phyloP scores from a whole-genome alignment of 192 early-diverging fungal species.

The Coemansia sp. region DNA sequence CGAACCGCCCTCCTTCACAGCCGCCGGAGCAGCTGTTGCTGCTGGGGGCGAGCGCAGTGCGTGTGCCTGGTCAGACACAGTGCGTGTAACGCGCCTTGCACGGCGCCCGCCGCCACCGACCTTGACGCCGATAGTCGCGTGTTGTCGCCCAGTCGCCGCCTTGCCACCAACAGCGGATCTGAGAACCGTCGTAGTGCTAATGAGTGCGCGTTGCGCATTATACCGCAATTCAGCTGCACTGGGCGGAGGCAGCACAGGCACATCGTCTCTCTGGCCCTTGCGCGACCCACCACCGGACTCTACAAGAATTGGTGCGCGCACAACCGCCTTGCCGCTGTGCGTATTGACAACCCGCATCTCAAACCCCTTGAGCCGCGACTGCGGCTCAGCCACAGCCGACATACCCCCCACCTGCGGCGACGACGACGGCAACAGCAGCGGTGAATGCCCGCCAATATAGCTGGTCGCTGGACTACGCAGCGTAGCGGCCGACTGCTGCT shows the following conservation, averaged over 20 bases:
- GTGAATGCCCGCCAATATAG: background rate
- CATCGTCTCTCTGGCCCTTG: background rate
- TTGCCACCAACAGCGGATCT: slow-evolving; percentile 19
- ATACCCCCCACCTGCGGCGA: background rate
- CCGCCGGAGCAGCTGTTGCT: background rate
- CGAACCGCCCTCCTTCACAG: background rate
- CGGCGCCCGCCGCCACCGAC: background rate
- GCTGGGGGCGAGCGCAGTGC: background rate
- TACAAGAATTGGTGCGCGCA: slow-evolving; percentile 30
- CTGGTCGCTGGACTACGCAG: background rate
- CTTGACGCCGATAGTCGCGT: slow-evolving; percentile 2
- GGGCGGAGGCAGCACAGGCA: slow-evolving; percentile 29
- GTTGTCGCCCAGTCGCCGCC: background rate
- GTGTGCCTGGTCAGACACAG: slow-evolving; percentile 12
- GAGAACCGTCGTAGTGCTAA: slow-evolving; percentile 31
- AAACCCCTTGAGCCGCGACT: slow-evolving; percentile 41
- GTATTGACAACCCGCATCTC: slow-evolving; percentile 46
- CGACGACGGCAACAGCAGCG: background rate
- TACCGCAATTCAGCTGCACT: slow-evolving; percentile 41
- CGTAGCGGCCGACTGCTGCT: background rate
- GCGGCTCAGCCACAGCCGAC: slow-evolving; percentile 10
- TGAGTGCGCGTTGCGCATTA: slow-evolving; percentile 49
- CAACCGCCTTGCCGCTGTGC: slow-evolving; percentile 30
- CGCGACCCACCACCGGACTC: slow-evolving; percentile 1
- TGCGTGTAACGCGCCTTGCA: background rate